Conservation (phyloP, 139 green algal species). For the Chlamydomonas applanata region DNA sequence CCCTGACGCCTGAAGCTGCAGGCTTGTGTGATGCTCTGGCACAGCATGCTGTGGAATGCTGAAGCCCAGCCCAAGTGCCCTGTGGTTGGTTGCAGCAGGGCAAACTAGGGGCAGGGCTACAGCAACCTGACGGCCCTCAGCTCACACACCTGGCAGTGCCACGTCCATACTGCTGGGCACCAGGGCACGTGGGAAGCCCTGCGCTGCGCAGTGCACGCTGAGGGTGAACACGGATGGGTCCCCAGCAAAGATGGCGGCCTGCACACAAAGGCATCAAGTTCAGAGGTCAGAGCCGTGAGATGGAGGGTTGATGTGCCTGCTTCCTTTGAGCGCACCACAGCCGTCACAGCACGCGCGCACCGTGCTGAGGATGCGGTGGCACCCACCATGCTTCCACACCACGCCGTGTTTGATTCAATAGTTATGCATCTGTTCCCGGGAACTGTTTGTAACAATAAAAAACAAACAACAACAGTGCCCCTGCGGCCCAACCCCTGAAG, state of each 20-base stretch:
- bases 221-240: conserved; percentile 57
- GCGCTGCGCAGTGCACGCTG: conserved; percentile 52
- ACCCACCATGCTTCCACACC: not conserved
- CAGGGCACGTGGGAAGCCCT: conserved; percentile 43
- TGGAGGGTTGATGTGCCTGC: not conserved
- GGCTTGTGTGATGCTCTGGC: no score
- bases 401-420: no score
- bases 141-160: conserved; percentile 18
- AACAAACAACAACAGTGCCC: conserved; percentile 35
- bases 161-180: conserved; percentile 44
- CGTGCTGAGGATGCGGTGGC: not conserved
- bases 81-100: conserved; percentile 39
- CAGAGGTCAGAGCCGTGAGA: not conserved
- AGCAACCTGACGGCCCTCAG: no score
- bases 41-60: no score
- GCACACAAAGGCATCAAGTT: not conserved
- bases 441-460: conserved; percentile 54
- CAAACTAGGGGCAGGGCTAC: not conserved
- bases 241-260: conserved; percentile 16
- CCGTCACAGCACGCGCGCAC: not conserved
- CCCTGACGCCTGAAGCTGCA: no score
- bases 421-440: no score
- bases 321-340: not conserved
- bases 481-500: conserved; percentile 15
- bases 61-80: conserved; percentile 42